A percentile compares a stretch with the other conserved stretches of the same genome.
Conservation (phyloP, 139 green algal species). For the Micractinium sp. region DNA sequence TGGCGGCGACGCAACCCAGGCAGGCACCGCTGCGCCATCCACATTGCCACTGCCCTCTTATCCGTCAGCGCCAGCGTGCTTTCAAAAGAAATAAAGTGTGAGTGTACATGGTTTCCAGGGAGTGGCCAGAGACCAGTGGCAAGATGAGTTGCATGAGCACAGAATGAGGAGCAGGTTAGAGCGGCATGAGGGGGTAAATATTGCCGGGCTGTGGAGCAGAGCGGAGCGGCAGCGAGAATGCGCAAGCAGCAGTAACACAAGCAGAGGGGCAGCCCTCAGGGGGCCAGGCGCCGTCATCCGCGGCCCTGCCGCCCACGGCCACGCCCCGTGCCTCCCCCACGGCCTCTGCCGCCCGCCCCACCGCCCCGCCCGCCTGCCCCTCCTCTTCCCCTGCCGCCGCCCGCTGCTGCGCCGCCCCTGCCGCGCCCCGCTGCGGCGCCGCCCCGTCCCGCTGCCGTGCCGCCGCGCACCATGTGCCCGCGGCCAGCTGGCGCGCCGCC, state of each 20-base stretch:
- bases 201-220: no score
- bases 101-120: no score
- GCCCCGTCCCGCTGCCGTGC: background rate
- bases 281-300: background rate
- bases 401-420: background rate
- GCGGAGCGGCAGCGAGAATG: background rate
- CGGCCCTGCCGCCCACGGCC: background rate
- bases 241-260: background rate
- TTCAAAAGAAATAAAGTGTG: no score
- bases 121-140: no score
- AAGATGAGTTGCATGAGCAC: no score
- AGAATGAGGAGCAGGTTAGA: no score
- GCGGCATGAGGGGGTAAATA: no score
- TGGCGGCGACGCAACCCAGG: no score
- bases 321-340: background rate
- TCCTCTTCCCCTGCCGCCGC: background rate
- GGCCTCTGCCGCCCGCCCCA: background rate
- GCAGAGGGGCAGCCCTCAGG: no score
- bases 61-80: no score
- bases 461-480: background rate
- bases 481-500: background rate
- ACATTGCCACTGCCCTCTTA: no score
- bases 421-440: background rate
- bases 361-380: background rate
- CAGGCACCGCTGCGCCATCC: no score